Percentiles rank a stretch among this genome's conserved stretches.
Conservation (phyloP, 345 rosid species). For the Ricinus communis region DNA sequence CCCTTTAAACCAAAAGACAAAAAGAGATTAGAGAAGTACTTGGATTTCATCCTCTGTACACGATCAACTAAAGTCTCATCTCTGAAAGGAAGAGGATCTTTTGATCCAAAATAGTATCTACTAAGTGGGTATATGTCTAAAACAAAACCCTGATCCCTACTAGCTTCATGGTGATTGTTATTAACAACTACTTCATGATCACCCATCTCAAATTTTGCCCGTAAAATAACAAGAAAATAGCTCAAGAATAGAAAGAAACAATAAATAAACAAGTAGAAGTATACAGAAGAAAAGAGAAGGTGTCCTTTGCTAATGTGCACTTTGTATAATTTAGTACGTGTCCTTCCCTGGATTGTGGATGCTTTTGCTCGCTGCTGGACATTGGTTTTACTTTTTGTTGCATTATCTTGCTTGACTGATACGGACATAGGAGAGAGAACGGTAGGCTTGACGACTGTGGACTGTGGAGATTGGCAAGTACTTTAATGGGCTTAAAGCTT, state of each 20-base stretch:
- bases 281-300: background rate
- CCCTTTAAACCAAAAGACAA: background rate
- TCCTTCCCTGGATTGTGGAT: too few species aligned
- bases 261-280: background rate
- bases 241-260: background rate
- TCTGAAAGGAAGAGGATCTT: conserved; percentile 53
- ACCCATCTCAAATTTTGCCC: conserved; percentile 2
- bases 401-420: too few species aligned
- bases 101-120: conserved; percentile 77
- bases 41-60: conserved; percentile 59
- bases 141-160: conserved; percentile 19
- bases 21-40: conserved; percentile 31
- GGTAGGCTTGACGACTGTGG: too few species aligned
- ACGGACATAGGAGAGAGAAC: too few species aligned
- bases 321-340: too few species aligned
- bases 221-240: background rate
- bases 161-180: background rate
- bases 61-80: conserved; percentile 58
- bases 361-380: too few species aligned
- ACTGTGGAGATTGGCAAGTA: too few species aligned
- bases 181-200: background rate
- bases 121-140: conserved; percentile 66
- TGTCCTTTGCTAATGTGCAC: background rate
- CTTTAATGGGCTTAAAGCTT: too few species aligned
- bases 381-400: background rate